Conservation (phyloP, 148 eudicot genomes). For the Silene uniflora region DNA sequence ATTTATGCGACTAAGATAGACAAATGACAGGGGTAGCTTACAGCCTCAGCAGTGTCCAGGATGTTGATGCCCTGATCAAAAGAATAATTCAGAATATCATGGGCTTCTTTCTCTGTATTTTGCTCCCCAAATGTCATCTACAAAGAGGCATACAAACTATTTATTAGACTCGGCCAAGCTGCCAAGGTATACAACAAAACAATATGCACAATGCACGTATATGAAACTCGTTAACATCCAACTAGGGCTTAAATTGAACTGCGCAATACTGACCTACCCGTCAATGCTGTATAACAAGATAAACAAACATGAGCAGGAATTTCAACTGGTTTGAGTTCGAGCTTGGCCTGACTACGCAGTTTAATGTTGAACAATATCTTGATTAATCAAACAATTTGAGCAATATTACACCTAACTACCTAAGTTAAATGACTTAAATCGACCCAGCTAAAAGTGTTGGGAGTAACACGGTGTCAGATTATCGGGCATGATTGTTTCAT, state of each 20-base stretch:
- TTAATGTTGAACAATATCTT: background rate
- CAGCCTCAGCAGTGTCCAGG: conserved; percentile 85
- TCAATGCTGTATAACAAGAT: background rate
- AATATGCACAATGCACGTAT: background rate
- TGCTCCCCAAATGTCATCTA: conserved; percentile 99
- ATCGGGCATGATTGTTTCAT: too few relatives aligned
- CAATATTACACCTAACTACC: too few relatives aligned
- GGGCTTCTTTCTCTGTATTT: conserved; percentile 94
- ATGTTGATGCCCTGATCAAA: conserved; percentile 78
- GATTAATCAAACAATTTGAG: background rate
- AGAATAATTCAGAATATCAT: conserved; percentile 77
- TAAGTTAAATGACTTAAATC: background rate
- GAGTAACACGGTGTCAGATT: too few relatives aligned
- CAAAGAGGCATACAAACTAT: conserved; percentile 13
- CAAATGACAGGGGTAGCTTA: conserved; percentile 33
- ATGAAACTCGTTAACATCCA: conserved; percentile 8
- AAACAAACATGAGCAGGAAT: background rate
- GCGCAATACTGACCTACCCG: background rate
- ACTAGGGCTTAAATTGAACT: background rate
- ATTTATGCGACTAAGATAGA: background rate
- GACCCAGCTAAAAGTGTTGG: too few relatives aligned
- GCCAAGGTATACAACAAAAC: background rate
- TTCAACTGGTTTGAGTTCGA: background rate
- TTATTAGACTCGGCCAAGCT: background rate
- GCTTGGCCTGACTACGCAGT: background rate